phyloP scores from a whole-genome alignment of 2,329 filamentous ascomycete genomes.

The Venturia effusa region DNA sequence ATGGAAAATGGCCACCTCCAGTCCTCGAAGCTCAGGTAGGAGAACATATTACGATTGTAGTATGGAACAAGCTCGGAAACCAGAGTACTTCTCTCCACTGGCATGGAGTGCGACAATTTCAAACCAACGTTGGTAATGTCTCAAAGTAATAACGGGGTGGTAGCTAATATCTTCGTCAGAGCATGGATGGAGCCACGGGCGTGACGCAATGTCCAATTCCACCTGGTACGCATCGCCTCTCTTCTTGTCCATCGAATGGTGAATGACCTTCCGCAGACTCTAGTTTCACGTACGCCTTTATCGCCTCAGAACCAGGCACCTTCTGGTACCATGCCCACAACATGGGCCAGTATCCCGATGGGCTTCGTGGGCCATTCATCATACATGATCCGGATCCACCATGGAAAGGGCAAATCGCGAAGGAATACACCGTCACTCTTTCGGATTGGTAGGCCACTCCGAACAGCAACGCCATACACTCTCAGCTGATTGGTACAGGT shows the following conservation, averaged over 20 bases:
- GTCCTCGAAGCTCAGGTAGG: conserved; percentile 51
- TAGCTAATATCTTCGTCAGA: neutral
- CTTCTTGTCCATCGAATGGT: conserved; percentile 52
- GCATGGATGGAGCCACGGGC: conserved; percentile 11
- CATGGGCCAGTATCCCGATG: conserved; percentile 53
- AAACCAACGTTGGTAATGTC: neutral
- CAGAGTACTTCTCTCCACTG: conserved; percentile 56
- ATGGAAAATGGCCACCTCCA: conserved; percentile 65
- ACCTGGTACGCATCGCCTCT: conserved; percentile 35
- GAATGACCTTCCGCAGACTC: neutral
- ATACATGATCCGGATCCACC: conserved; percentile 49
- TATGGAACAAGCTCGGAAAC: conserved; percentile 50
- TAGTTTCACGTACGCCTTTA: conserved; percentile 14
- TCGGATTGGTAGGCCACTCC: conserved; percentile 55
- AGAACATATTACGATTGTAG: conserved; percentile 49
- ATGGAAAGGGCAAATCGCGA: conserved; percentile 41
- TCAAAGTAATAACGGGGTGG: neutral
- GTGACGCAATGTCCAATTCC: conserved; percentile 11
- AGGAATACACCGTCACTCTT: conserved; percentile 54
- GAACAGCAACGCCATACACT: neutral
- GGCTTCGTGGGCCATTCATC: conserved; percentile 55
- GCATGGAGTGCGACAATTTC: conserved; percentile 50
- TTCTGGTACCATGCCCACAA: conserved; percentile 62
- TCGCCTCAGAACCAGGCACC: conserved; percentile 40
- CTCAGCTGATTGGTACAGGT: neutral